These are phyloP conservation scores for Xylariaceae sp. DNA, from an alignment of 2,329 filamentous ascomycete species.

Conservation along the genomic window DNA sequence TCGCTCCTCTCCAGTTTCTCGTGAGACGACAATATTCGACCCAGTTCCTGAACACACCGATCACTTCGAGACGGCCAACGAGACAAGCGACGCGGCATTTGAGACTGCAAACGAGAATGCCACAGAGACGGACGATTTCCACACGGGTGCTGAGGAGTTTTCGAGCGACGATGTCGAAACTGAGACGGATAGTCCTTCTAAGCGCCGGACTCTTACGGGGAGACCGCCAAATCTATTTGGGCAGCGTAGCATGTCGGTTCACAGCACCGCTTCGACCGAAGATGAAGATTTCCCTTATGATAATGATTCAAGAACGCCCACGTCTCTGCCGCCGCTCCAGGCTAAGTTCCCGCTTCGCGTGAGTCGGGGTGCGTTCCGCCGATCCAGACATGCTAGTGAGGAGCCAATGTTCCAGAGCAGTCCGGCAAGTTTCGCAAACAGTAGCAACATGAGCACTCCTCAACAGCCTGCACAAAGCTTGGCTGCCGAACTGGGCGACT, in stretches of 20 bases:
- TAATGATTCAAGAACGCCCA: constrained; percentile 69
- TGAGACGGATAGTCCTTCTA: constrained; percentile 76
- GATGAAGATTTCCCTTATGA: constrained; percentile 67
- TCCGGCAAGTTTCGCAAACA: constrained; percentile 62
- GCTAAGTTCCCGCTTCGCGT: constrained; percentile 75
- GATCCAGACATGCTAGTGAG: constrained; percentile 67
- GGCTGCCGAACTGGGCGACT: constrained; percentile 86
- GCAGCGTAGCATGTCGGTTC: constrained; percentile 65
- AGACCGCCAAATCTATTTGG: constrained; percentile 31
- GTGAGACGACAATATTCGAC: constrained; percentile 38
- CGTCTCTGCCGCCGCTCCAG: constrained; percentile 64
- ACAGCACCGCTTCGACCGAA: constrained; percentile 88
- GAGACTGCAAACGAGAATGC: constrained; percentile 77
- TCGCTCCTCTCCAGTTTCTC: constrained; percentile 41
- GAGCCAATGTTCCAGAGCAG: constrained; percentile 65
- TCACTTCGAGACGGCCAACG: constrained; percentile 82
- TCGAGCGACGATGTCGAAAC: constrained; percentile 76
- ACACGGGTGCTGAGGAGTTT: constrained; percentile 85
- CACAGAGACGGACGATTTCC: constrained; percentile 94
- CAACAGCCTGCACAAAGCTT: constrained; percentile 73
- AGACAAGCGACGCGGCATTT: constrained; percentile 71
- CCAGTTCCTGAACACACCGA: constrained; percentile 62
- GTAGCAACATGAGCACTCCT: constrained; percentile 56
- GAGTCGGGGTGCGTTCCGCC: constrained; percentile 67
- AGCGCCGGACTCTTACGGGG: constrained; percentile 42